Percentiles rank a stretch among this genome's conserved stretches.
phyloP scores from a whole-genome alignment of 495 filamentous ascomycete species.

The Mycothermus thermophilus region DNA sequence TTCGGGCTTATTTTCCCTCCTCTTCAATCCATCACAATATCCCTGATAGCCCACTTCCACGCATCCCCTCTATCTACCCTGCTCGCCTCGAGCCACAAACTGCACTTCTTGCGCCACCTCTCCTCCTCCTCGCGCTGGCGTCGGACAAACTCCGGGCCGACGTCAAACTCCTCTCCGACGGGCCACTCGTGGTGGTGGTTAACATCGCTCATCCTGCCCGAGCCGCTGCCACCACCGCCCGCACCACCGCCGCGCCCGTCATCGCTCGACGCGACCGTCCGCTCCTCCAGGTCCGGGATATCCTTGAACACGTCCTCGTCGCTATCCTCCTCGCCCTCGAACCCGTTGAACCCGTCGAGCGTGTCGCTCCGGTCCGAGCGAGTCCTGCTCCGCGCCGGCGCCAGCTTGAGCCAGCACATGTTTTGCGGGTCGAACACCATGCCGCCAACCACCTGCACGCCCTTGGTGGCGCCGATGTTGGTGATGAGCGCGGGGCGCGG shows the following conservation, averaged over 20 bases:
- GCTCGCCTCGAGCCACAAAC: slow-evolving; percentile 48
- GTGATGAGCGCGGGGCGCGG: slow-evolving; percentile 87
- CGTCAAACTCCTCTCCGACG: slow-evolving; percentile 92
- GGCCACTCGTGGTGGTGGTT: slow-evolving; percentile 67
- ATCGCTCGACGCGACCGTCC: slow-evolving; percentile 27
- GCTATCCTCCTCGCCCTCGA: slow-evolving; percentile 39
- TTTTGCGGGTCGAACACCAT: slow-evolving; percentile 96
- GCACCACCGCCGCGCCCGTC: slow-evolving; percentile 19
- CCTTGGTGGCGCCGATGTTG: slow-evolving; percentile 59
- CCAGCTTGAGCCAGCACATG: slow-evolving; percentile 87
- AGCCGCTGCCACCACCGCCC: background rate
- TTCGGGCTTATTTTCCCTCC: background rate
- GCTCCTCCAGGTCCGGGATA: slow-evolving; percentile 41
- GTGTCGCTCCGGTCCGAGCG: slow-evolving; percentile 27
- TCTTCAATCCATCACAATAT: slow-evolving; percentile 30
- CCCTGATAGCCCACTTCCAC: slow-evolving; percentile 37
- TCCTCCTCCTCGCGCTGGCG: slow-evolving; percentile 84
- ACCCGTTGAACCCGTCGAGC: slow-evolving; percentile 64
- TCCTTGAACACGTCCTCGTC: slow-evolving; percentile 44
- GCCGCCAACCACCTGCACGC: slow-evolving; percentile 78
- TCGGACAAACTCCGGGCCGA: slow-evolving; percentile 85
- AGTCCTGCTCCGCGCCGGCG: slow-evolving; percentile 21
- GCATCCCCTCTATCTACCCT: slow-evolving; percentile 25
- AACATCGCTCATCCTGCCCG: slow-evolving; percentile 36
- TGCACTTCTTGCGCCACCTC: slow-evolving; percentile 72